Evolutionary conservation across 352 stramenopile species (phyloP), one percentile per base, ranked within the genome.

Genomic region (Pythium apleroticum): DNA sequence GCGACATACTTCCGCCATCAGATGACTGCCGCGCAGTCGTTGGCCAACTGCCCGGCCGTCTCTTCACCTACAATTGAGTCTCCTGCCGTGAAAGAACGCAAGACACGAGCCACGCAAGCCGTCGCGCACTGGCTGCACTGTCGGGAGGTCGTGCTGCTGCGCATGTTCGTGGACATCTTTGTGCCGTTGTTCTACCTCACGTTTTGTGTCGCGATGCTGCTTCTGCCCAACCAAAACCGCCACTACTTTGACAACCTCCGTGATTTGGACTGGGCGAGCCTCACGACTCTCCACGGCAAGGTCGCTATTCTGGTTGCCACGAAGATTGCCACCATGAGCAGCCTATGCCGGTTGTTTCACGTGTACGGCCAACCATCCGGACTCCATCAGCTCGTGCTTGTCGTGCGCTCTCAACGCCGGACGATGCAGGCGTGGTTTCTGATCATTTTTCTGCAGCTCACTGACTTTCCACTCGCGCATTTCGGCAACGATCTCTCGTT

Each of bases 401-500:
- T 70, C 5, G 19, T 59, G 30, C 8, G 25, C n/a, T 50, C 49
- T 2, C 63, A 70, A 43, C 49, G 56, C 35, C 46, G 22, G 11
- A 65, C 63, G 20, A 61, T 70, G 30, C 63, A 65, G 27, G 25
- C 48, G 48, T 57, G 48, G 63, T 33, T 64, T 4, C 8, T 63
- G 19, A 24, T 55, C 2, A 60, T 24, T 20, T 30, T 59, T 6
- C 12, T 60, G 8, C 56, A 60, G 54, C 41, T 60, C 45, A 43
- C 52, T 6, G 53, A 59, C 30, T 69, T 65, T 33, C 45, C 49
- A 2, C 37, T 69, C 17, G 30, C 22, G 12, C 63, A 69, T 35
- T 28, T 69, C 46, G 63, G 56, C 24, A 60, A 65, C 31, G 49
- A 65, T 45, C 35, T 69, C 25, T 52, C 56, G 11, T 69, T 69